Conservation (phyloP, 2,329 filamentous ascomycete genomes). For the Clonostachys sp. region DNA sequence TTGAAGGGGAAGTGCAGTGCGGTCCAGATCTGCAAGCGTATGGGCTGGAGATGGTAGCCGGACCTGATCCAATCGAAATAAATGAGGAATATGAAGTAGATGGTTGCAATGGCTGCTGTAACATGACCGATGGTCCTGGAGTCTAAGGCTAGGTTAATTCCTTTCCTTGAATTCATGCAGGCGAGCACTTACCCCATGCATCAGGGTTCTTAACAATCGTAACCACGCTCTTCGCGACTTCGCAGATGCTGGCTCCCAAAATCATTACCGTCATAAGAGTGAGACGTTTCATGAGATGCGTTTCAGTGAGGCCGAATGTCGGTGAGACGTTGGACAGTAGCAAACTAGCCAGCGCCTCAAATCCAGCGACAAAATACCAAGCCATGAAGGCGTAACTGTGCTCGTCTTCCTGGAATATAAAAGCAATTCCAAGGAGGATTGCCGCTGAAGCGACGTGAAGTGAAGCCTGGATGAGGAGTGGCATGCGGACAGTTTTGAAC, state of each 20-base stretch:
- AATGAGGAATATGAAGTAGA: conserved; percentile 39
- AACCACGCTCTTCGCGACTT: conserved; percentile 45
- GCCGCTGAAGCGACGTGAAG: conserved; percentile 26
- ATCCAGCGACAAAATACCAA: conserved; percentile 49
- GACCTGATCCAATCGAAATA: conserved; percentile 63
- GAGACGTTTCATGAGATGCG: conserved; percentile 60
- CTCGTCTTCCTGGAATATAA: conserved; percentile 23
- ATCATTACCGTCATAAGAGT: conserved; percentile 61
- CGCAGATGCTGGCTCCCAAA: conserved; percentile 61
- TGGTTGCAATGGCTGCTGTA: conserved; percentile 27
- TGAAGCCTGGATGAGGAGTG: conserved; percentile 26
- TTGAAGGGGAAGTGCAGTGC: conserved; percentile 60
- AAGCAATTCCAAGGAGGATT: conserved; percentile 35
- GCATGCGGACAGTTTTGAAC: conserved; percentile 26
- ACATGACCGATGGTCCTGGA: conserved; percentile 31
- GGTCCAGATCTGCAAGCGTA: conserved; percentile 57
- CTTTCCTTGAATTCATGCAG: too few species aligned
- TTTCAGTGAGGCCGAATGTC: conserved; percentile 56
- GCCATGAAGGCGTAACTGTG: conserved; percentile 27
- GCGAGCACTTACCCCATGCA: conserved; percentile 25
- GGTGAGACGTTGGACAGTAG: conserved; percentile 48
- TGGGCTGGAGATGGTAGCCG: conserved; percentile 44
- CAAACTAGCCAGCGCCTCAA: conserved; percentile 50
- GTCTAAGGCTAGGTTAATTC: conserved; percentile 12
- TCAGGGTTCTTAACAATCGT: conserved; percentile 37